Conservation (phyloP, 2,329 filamentous ascomycete genomes). For the Fusarium drepaniforme region DNA sequence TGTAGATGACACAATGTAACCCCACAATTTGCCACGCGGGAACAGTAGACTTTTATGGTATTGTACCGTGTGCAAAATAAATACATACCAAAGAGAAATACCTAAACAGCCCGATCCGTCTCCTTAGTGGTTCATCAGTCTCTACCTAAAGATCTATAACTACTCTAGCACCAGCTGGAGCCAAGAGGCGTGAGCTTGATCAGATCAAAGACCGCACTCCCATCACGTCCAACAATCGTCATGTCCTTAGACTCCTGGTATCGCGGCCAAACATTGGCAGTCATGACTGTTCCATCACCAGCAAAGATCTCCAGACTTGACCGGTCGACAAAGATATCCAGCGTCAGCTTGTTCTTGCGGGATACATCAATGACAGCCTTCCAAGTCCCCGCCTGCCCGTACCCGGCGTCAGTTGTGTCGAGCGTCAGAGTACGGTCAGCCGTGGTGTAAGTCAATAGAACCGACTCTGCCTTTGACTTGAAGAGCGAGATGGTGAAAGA, state of each 20-base stretch:
- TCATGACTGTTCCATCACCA: slow-evolving; percentile 45
- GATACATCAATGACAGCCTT: slow-evolving; percentile 33
- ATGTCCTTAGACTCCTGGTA: slow-evolving; percentile 45
- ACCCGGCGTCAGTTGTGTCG: slow-evolving; percentile 47
- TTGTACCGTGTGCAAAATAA: background rate
- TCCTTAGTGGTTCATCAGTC: background rate
- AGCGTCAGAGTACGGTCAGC: slow-evolving; percentile 39
- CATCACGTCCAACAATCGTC: slow-evolving; percentile 16
- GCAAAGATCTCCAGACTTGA: slow-evolving; percentile 46
- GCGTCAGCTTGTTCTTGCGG: slow-evolving; percentile 32
- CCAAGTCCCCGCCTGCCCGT: slow-evolving; percentile 46
- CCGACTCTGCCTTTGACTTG: slow-evolving; percentile 40
- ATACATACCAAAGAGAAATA: background rate
- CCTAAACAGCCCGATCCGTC: background rate
- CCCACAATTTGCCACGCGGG: background rate
- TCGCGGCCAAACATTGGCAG: slow-evolving; percentile 41
- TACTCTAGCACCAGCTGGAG: slow-evolving; percentile 32
- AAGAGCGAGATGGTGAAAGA: slow-evolving; percentile 42
- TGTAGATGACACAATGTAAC: background rate
- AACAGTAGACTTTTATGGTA: background rate
- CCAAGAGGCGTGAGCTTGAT: slow-evolving; percentile 30
- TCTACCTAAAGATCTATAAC: background rate
- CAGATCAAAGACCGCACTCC: slow-evolving; percentile 12
- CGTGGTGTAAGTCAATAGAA: slow-evolving; percentile 37
- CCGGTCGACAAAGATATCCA: slow-evolving; percentile 47